These are phyloP conservation scores for Citeromyces matritensis DNA, from an alignment of 805 yeast genomes.

Conservation along the genomic window DNA sequence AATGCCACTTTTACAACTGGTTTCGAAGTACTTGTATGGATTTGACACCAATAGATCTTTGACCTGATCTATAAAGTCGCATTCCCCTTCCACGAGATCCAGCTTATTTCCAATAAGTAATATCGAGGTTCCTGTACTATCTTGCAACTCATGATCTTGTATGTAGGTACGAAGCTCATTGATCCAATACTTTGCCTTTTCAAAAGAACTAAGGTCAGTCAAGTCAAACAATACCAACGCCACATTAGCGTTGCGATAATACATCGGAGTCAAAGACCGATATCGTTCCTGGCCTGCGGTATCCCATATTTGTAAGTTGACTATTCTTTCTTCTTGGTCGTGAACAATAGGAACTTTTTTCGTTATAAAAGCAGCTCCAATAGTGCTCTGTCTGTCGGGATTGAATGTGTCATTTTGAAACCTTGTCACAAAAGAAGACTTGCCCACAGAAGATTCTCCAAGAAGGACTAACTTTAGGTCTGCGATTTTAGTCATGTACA, in stretches of 20 bases:
- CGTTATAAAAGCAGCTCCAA: slow-evolving; percentile 97
- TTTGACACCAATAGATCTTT: slow-evolving; percentile 8
- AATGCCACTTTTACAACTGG: slow-evolving; percentile 62
- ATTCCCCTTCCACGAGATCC: slow-evolving; percentile 32
- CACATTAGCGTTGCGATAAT: slow-evolving; percentile 64
- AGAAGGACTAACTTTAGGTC: slow-evolving; percentile 19
- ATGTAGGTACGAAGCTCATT: slow-evolving; percentile 40
- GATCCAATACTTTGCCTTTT: slow-evolving; percentile 81
- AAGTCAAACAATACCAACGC: slow-evolving; percentile 86
- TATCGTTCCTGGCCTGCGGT: slow-evolving; percentile 94
- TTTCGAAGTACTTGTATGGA: slow-evolving; percentile 15
- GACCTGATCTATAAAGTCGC: slow-evolving; percentile 8
- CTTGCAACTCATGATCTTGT: slow-evolving; percentile 10
- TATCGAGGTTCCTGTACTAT: slow-evolving; percentile 8
- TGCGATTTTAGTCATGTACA: slow-evolving; percentile 11
- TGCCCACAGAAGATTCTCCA: slow-evolving; percentile 48
- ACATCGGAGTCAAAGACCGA: slow-evolving; percentile 73
- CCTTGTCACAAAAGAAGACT: slow-evolving; percentile 65
- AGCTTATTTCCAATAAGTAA: slow-evolving; percentile 70
- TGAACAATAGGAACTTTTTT: slow-evolving; percentile 39
- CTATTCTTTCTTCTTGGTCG: slow-evolving; percentile 9
- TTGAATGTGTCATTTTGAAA: slow-evolving; percentile 64
- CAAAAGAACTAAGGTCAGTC: slow-evolving; percentile 35
- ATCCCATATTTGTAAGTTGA: slow-evolving; percentile 72
- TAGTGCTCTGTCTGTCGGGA: slow-evolving; percentile 74